Conservation (phyloP, 1,284 basidiomycete genomes). For the Meira nashicola region DNA sequence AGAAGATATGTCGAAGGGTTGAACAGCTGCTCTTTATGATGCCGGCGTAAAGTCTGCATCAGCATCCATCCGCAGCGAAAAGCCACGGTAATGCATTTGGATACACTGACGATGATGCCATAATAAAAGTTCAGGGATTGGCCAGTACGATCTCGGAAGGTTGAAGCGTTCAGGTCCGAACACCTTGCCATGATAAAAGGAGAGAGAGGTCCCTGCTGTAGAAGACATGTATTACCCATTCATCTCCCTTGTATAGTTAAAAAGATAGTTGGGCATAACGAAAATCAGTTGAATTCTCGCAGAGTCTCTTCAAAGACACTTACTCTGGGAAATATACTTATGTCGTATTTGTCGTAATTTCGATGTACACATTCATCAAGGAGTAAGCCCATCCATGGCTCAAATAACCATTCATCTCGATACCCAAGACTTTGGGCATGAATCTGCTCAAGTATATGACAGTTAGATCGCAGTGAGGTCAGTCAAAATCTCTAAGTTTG, state of each 20-base stretch:
- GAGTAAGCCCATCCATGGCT: conserved; percentile 2
- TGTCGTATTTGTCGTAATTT: not conserved
- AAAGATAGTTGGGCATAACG: not conserved
- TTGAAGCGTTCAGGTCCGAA: not conserved
- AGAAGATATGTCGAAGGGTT: too few species aligned
- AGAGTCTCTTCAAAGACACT: not conserved
- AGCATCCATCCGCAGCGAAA: not conserved
- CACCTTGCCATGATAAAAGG: not conserved
- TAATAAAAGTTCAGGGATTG: not conserved
- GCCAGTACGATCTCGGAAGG: not conserved
- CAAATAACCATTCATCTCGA: not conserved
- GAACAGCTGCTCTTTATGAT: too few species aligned
- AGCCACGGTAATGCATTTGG: conserved; percentile 3
- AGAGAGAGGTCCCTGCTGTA: not conserved
- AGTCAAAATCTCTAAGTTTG: not conserved
- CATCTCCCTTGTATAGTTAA: not conserved
- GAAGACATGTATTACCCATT: conserved; percentile 1
- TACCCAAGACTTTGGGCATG: not conserved
- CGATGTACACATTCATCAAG: not conserved
- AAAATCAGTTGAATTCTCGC: too few species aligned
- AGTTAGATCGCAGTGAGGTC: too few species aligned
- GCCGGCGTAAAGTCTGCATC: too few species aligned
- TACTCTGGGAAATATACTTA: conserved; percentile 2
- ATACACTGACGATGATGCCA: conserved; percentile 7
- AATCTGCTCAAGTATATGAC: not conserved